Conservation (phyloP, 176 grass and related monocot species). For the Aechmea fasciata region DNA sequence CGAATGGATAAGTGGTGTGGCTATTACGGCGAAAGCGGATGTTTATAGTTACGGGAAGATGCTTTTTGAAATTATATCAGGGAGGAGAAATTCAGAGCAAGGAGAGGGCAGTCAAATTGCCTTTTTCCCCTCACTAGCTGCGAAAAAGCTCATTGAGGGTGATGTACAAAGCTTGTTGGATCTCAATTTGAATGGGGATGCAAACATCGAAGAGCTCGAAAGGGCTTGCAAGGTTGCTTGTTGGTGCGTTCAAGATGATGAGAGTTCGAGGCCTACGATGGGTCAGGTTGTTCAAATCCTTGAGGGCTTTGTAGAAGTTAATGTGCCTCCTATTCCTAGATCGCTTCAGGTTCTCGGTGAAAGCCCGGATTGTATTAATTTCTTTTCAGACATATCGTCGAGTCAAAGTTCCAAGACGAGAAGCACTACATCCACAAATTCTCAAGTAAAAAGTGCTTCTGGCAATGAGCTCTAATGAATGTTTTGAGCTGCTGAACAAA, state of each 20-base stretch:
- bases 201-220: slow-evolving; percentile 21
- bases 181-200: background rate
- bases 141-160: slow-evolving; percentile 15
- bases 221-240: slow-evolving; percentile 30
- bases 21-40: slow-evolving; percentile 5
- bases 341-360: slow-evolving; percentile 12
- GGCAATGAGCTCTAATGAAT: too few species aligned
- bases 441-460: background rate
- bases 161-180: slow-evolving; percentile 14
- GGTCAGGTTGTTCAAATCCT: slow-evolving; percentile 17
- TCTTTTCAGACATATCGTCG: slow-evolving; percentile 5
- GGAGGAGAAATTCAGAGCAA: slow-evolving; percentile 7
- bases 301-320: slow-evolving; percentile 12
- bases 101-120: background rate
- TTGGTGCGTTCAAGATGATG: slow-evolving; percentile 30
- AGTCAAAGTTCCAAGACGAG: background rate
- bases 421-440: background rate
- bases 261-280: slow-evolving; percentile 23
- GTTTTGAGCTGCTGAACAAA: too few species aligned
- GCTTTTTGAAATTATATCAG: slow-evolving; percentile 14
- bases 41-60: slow-evolving; percentile 25
- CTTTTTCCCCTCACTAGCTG: slow-evolving; percentile 21
- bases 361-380: slow-evolving; percentile 4
- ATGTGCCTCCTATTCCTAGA: slow-evolving; percentile 3
- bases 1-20: slow-evolving; percentile 1